Base-by-base conservation (phyloP, 2,329 filamentous ascomycete species). In the Pseudogymnoascus sp. region DNA sequence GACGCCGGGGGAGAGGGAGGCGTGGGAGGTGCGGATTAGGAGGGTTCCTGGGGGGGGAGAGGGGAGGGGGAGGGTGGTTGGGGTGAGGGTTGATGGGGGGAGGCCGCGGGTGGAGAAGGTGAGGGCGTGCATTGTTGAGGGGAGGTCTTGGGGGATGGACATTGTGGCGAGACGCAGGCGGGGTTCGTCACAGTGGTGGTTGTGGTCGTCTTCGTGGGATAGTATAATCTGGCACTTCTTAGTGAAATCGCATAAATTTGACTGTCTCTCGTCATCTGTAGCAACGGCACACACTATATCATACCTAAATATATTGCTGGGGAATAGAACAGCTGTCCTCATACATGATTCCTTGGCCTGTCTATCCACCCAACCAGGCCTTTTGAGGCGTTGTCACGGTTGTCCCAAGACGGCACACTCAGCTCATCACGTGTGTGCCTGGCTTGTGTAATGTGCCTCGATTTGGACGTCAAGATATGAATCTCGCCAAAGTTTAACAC, bases 1-100 rank as follows among this genome's bases (percentile, higher is more conserved):
- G 62, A 77, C 76, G 33, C 78, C 78, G 4, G 77, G 77, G 65
- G 80, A 81, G 64, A 82, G 77, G 13, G 76, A 77, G 3, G 75
- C 77, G 63, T 78, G 76, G 62, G 76, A 73, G n/a, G 77, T 69
- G 60, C 73, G 75, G 63, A 80, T 68, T 31, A 78, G 67, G 31
- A 80, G 38, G 19, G 47, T 40, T 17, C 36, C 36, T 40, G 36
- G 36, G 15, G 13, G 31, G 5, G 33, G 60, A 15, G n/a, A 15
- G 21, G 21, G 19, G 26, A 26, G 35, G 7, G 33, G n/a, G 26
- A 26, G 36, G 7, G 21, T 26, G 11, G 15, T 13, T 40, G 33
- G 36, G n/a, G 31, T 42, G 23, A 62, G 60, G 15, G 35, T 23
- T 40, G 17, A 23, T 2, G 60, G 35, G 17, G 60, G 60, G n/a